Evolutionary conservation across 352 stramenopile genomes (phyloP), one percentile per base, ranked within the genome.

Genomic region (Phytophthora pseudosyringae): DNA sequence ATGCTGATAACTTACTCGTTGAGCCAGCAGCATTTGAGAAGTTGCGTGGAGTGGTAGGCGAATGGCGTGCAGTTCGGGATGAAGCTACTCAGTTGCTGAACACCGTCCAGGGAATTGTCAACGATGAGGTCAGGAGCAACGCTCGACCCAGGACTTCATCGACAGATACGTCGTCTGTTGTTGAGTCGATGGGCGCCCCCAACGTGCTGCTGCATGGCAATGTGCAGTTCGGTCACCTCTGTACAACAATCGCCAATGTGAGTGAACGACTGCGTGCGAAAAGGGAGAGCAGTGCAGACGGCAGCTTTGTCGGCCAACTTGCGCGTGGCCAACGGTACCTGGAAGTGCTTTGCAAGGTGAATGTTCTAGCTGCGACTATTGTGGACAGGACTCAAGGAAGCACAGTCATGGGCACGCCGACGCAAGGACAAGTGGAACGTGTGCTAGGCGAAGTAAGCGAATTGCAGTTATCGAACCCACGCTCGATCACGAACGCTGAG

Each of bases 401-500:
- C 12, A 47, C 44, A 29, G 69, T 36, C 11, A 61, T 63, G 28
- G 40, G 59, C 18, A 46, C 54, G 12, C 60, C 68, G 39, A 75
- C 66, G 0, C 61, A 77, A 44, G 60, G 35, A 44, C 62, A 75
- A 26, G 69, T 74, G 21, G 69, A 76, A 21, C 56, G 51, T 38
- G 57, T 87, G 31, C 28, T 87, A 10, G 38, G 55, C 5, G 64
- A 73, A 31, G 76, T 79, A 3, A 63, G 75, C 25, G 63, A 45
- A 10, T 51, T 84, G 6, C 31, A 47, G 4, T 53, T 81, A 1
- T 18, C 46, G 5, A 51, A 56, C 2, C 29, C 50, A 1, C 12
- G 46, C 10, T 36, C 32, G 12, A 75, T 85, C 21, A 63, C 59
- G n/a, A 88, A 82, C 46, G 66, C 76, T 18, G 74, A 82, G 45